These are phyloP conservation scores for Monosporozyma aquatica DNA, from an alignment of 805 yeast genomes.

Conservation along the genomic window DNA sequence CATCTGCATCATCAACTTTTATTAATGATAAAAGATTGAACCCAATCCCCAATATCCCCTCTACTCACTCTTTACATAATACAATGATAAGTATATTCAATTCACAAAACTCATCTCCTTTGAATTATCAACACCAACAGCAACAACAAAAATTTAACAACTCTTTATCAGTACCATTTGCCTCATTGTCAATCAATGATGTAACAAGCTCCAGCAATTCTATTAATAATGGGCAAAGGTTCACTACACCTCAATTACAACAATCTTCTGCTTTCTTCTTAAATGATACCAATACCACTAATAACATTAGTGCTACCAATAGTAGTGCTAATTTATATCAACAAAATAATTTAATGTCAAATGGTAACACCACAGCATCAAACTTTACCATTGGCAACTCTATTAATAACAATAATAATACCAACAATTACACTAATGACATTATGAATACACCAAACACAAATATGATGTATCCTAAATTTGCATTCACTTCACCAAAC, in stretches of 20 bases:
- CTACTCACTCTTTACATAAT: constrained; percentile 6
- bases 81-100: constrained; percentile 6
- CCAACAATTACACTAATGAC: constrained; percentile 11
- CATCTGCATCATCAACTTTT: constrained; percentile 7
- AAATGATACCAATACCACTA: constrained; percentile 2
- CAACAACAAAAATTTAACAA: background rate
- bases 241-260: background rate
- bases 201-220: constrained; percentile 2
- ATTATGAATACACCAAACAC: constrained; percentile 5
- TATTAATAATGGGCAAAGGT: background rate
- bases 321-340: constrained; percentile 14
- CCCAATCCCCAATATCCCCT: background rate
- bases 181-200: background rate
- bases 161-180: constrained; percentile 1
- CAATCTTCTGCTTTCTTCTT: constrained; percentile 5
- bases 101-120: constrained; percentile 9
- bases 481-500: constrained; percentile 5
- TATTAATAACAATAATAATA: constrained; percentile 11
- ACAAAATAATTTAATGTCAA: background rate
- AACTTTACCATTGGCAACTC: constrained; percentile 1
- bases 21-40: constrained; percentile 6
- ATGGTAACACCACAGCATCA: no score
- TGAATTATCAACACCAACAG: constrained; percentile 8
- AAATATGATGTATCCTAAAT: constrained; percentile 6
- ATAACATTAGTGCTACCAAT: constrained; percentile 7